Conservation (phyloP, 495 filamentous ascomycete species). For the Aspergillus campestris region DNA sequence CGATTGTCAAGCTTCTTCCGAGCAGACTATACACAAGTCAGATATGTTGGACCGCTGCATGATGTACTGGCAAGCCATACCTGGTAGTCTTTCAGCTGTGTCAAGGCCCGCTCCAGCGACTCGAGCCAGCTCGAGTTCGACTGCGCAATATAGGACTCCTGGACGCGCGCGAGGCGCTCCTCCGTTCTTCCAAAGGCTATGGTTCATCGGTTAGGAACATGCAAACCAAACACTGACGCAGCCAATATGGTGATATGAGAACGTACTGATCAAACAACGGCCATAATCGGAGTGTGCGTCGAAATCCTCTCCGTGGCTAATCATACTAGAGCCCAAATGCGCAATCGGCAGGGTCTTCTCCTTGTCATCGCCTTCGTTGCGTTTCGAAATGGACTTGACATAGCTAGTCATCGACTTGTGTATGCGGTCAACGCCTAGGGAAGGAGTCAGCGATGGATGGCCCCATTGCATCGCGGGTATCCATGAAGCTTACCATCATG, state of each 20-base stretch:
- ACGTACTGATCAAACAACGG: slow-evolving; percentile 71
- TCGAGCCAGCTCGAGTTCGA: slow-evolving; percentile 88
- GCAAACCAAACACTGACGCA: background rate
- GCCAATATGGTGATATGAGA: background rate
- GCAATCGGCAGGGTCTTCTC: slow-evolving; percentile 79
- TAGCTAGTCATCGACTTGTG: slow-evolving; percentile 85
- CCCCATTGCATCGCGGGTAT: background rate
- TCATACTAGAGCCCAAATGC: slow-evolving; percentile 81
- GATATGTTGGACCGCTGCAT: background rate
- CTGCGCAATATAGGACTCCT: slow-evolving; percentile 75
- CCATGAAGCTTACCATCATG: slow-evolving; percentile 62
- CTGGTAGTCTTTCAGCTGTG: slow-evolving; percentile 98
- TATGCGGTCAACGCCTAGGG: slow-evolving; percentile 78
- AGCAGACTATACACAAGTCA: slow-evolving; percentile 46
- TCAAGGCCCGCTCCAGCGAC: slow-evolving; percentile 76
- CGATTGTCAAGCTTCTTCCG: slow-evolving; percentile 93
- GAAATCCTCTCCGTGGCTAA: slow-evolving; percentile 89
- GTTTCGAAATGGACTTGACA: slow-evolving; percentile 84
- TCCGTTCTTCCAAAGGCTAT: slow-evolving; percentile 74
- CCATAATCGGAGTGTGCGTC: slow-evolving; percentile 88
- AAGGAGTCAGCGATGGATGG: slow-evolving; percentile 5
- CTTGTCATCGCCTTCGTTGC: slow-evolving; percentile 71
- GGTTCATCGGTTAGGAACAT: slow-evolving; percentile 4
- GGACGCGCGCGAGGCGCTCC: slow-evolving; percentile 77
- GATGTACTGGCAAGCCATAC: slow-evolving; percentile 30